Evolutionary conservation across 2,329 filamentous ascomycete species (phyloP).

Genomic region (Pseudocercospora fuligena): DNA sequence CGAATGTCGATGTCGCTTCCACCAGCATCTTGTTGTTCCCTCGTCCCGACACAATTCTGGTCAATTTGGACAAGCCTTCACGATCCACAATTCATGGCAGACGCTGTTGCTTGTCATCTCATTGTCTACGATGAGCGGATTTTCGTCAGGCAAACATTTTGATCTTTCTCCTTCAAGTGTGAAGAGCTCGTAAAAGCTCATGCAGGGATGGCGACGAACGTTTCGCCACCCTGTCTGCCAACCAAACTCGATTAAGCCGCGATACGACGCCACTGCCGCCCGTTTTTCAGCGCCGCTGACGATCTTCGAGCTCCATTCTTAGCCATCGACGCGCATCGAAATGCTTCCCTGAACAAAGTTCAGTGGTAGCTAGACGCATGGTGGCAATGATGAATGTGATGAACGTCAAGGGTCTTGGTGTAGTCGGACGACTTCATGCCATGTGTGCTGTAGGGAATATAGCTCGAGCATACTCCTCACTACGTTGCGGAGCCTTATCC

Average conservation of each 20-base stretch:
- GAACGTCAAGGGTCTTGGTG: not conserved
- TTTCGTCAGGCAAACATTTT: not conserved
- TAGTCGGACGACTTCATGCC: not conserved
- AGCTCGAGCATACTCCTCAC: not conserved
- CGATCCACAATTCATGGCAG: too few species aligned
- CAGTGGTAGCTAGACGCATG: not conserved
- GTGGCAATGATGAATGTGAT: not conserved
- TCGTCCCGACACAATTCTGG: too few species aligned
- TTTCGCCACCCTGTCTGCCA: not conserved
- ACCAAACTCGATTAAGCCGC: not conserved
- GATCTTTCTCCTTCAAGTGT: not conserved
- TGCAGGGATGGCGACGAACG: not conserved
- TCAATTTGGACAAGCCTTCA: too few species aligned
- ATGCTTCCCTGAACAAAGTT: not conserved
- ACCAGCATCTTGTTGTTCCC: too few species aligned
- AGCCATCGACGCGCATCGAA: constrained; percentile 2
- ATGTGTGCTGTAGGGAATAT: not conserved
- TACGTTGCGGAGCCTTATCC: not conserved
- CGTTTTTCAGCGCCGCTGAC: not conserved
- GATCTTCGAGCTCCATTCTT: not conserved
- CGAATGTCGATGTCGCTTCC: too few species aligned
- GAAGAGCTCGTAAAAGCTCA: constrained; percentile 1
- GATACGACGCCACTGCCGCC: constrained; percentile 2
- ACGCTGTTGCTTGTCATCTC: too few species aligned
- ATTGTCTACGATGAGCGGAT: not conserved